Evolutionary conservation across 345 rosid species (phyloP), one percentile per base, ranked within the genome.

Genomic region (Gossypium australe): DNA sequence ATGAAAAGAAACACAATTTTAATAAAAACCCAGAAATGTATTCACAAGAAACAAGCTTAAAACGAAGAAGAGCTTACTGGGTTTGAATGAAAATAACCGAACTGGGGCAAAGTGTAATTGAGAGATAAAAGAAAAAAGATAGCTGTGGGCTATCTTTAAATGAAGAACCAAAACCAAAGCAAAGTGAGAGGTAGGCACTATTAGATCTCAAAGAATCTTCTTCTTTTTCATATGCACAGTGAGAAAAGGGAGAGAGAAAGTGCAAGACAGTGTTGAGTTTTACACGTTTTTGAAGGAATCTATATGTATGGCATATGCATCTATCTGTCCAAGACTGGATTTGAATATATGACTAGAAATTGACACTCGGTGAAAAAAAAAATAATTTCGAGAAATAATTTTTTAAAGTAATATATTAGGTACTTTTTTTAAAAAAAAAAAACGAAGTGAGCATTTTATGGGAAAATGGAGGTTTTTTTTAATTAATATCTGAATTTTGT

Each of bases 201-300:
- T 75, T 56, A 67, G 72, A 75, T 75, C 72, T 67, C 47, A 55
- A 61, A 25, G 68, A 58, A 43, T 57, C 56, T 56, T 2, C 64
- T 14, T 56, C 41, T 13, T 60, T 60, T 27, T 25, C 8, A 55
- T 9, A 22, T 57, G 61, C 11, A 57, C 27, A 9, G 29, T 20
- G 14, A 57, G 27, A 11, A 10, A 57, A 1, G 10, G 58, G 58
- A 53, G 11, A 53, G 58, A 53, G 58, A n/a, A 9, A 57, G 29
- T 22, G 61, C 29, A 20, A 20, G 61, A 57, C 61, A 20, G 29
- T 22, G 61, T 57, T 22, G 58, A 53, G 58, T n/a, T 53, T 53
- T 20, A 53, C 58, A 53, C 58, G 22, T n/a, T n/a, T 53, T 9
- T 53, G 24, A 53, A 53, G 22, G 58, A 53, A 53, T 53, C 58